Percentiles rank a stretch among this genome's conserved stretches.
These are phyloP conservation scores for Hippophae rhamnoides DNA, from an alignment of 306 rosid genomes.

Conservation along the genomic window DNA sequence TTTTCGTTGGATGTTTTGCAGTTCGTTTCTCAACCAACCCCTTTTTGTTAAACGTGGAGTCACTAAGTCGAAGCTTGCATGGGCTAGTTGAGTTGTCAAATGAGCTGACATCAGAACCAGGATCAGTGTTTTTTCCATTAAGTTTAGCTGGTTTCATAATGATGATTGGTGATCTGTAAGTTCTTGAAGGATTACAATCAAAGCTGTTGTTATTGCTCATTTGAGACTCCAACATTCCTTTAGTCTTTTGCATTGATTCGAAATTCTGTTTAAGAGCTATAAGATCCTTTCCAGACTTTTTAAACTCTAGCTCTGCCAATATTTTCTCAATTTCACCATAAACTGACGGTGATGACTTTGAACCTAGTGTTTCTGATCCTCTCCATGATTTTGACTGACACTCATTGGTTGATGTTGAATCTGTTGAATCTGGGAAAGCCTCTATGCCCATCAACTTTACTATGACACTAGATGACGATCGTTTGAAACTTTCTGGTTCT, in stretches of 20 bases:
- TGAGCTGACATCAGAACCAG: conserved; percentile 20
- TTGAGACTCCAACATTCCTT: conserved; percentile 32
- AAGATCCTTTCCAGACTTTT: conserved; percentile 85
- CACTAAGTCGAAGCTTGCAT: conserved; percentile 18
- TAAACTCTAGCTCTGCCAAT: conserved; percentile 73
- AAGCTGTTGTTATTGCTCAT: conserved; percentile 16
- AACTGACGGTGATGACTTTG: conserved; percentile 45
- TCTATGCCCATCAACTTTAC: conserved; percentile 92
- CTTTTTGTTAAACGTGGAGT: conserved; percentile 35
- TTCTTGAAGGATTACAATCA: conserved; percentile 25
- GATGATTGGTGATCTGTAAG: conserved; percentile 36
- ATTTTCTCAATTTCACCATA: conserved; percentile 86
- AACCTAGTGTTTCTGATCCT: conserved; percentile 28
- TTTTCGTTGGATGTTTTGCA: conserved; percentile 25
- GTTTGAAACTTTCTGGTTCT: conserved; percentile 46
- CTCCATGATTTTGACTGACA: conserved; percentile 26
- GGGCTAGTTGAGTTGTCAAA: conserved; percentile 24
- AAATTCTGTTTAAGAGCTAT: conserved; percentile 90
- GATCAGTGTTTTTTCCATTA: conserved; percentile 25
- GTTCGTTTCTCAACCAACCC: conserved; percentile 24
- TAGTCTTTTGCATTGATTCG: conserved; percentile 69
- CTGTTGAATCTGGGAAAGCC: conserved; percentile 36
- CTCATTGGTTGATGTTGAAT: conserved; percentile 24
- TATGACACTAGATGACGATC: conserved; percentile 52
- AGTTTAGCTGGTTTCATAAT: conserved; percentile 53